Conservation (phyloP, 78 protist genomes). For the Dictyostelium purpureum region DNA sequence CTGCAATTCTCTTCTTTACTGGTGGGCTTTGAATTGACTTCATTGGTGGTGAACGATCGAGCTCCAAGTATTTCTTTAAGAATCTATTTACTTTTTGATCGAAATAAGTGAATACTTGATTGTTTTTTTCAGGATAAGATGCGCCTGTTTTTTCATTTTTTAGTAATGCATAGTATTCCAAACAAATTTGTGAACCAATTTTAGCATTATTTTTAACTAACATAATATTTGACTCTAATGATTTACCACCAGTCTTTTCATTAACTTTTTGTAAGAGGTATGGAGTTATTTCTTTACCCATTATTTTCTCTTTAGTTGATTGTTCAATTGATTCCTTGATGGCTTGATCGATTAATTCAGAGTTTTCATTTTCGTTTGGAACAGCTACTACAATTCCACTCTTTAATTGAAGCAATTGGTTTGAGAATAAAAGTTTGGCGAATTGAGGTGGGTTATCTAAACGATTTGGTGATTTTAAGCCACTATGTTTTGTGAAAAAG, state of each 20-base stretch:
- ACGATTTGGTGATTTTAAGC: slow-evolving; percentile 23
- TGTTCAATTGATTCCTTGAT: slow-evolving; percentile 71
- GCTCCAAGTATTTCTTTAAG: background rate
- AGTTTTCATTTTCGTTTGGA: slow-evolving; percentile 39
- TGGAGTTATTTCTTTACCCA: slow-evolving; percentile 95
- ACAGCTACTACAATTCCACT: slow-evolving; percentile 89
- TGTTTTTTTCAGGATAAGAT: background rate
- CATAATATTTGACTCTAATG: slow-evolving; percentile 87
- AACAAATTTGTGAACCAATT: slow-evolving; percentile 90
- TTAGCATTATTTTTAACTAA: slow-evolving; percentile 93
- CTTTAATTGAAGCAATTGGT: slow-evolving; percentile 7
- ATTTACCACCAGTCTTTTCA: slow-evolving; percentile 88
- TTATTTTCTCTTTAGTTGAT: background rate
- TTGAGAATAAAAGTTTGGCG: slow-evolving; percentile 63
- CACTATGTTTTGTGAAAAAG: slow-evolving; percentile 79
- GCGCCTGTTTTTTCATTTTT: background rate
- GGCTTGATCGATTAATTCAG: slow-evolving; percentile 42
- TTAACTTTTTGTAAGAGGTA: slow-evolving; percentile 85
- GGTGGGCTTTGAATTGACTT: background rate
- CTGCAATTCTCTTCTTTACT: background rate
- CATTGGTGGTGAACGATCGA: background rate
- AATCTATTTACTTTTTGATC: background rate
- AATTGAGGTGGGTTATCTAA: background rate
- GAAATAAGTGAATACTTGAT: background rate
- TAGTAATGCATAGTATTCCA: background rate